Evolutionary conservation across 2,329 filamentous ascomycete species (phyloP), one percentile per base, ranked within the genome.

Genomic region (Myriosclerotinia curreyana): DNA sequence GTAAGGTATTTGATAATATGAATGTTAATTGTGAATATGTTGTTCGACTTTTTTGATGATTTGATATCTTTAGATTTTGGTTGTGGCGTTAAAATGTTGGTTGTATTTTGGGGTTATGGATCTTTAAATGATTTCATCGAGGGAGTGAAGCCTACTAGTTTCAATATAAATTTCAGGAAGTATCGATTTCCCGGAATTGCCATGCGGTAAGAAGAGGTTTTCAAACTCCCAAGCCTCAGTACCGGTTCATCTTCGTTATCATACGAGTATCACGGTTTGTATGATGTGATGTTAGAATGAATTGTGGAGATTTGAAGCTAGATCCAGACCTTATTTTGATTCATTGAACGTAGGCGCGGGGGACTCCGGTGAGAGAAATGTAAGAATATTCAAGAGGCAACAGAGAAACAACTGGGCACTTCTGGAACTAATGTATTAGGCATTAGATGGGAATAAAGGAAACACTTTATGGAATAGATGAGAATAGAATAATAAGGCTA

Each of bases 181-280:
- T 52, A 36, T 48, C 38, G 14, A 51, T 40, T 28, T 49, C 31
- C 25, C 60, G 54, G 40, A 31, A 59, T 50, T 38, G 38, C 17
- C 51, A 62, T 48, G 42, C n/a, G 28, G 44, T 42, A 50, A 58
- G 36, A 51, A 52, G 62, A 60, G 4, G 34, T 46, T 46, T 64
- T 25, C 55, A 25, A 53, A 36, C 42, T 59, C 34, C 60, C 55
- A 51, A 58, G 53, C 55, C 62, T 60, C 49, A 64, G 36, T 60
- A 60, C 62, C 62, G 62, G 62, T 60, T 60, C 46, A 60, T 64
- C 54, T 31, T 60, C 62, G 62, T 64, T 63, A 53, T 64, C 62
- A 60, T 64, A 64, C 62, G 62, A 64, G 62, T 51, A 64, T 64
- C 62, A 64, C 55, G 62, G 53, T 53, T 52, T 51, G 53, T 25